Base-by-base conservation (phyloP, 1,139 yeast species). In the Nakaseomyces nivariensis region DNA sequence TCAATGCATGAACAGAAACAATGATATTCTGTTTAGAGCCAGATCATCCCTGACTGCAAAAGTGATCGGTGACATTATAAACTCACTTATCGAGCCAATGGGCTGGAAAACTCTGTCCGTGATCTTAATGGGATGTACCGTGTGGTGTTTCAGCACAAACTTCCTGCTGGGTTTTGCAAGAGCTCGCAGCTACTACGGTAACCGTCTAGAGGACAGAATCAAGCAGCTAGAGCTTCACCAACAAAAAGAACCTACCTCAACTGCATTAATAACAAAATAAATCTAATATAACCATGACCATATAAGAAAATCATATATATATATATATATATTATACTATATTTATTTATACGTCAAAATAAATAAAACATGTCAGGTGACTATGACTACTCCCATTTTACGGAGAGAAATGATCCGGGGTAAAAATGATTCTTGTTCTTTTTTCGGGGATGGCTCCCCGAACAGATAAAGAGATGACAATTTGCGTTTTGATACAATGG, bases 1-100 rank as follows among this genome's bases (percentile, higher is more conserved):
- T 54, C 77, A 75, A 54, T 92, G 98, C 66, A 89, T 86, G 95
- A 79, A 82, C 58, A 74, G 88, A 53, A 95, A 90, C 58, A 96
- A 96, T 11, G 77, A 79, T 41, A 72, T 78, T 6, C 78, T 89
- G n/a, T 94, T 92, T 4, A 76, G 79, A 45, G 86, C 94, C 3
- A 75, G 78, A 57, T 78, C 89, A 32, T 78, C 89, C 0, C 47
- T 62, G 29, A 58, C 58, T 17, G 95, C 95, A 0, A 90, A 83
- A 60, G 79, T 94, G 0, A 75, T 88, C 61, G 95, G 94, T 1
- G 92, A 84, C 54, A 83, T 87, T 25, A 72, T 88, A 47, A 85
- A 88, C 64, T 83, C 92, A 2, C 85, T 88, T 57, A 70, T 87
- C 40, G 77, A 76, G 52, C 89, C 89, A 1, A 79, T 88, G 41